Conservation (phyloP, 1,284 basidiomycete genomes). For the Fomes fomentarius region DNA sequence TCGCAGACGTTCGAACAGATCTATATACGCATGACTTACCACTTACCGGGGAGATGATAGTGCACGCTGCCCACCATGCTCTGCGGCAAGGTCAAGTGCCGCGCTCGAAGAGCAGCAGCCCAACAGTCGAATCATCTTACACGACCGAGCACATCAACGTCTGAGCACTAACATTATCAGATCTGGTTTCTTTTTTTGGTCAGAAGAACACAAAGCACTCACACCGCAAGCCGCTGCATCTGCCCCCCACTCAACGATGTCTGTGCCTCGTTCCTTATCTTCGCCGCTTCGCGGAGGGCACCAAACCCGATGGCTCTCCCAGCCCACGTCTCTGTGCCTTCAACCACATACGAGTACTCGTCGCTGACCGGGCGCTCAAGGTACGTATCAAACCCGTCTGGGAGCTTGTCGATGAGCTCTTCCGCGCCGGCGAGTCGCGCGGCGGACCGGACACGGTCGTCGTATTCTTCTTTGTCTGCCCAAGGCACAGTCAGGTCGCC, state of each 20-base stretch:
- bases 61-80: conserved; percentile 54
- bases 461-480: conserved; percentile 50
- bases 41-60: not conserved
- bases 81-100: conserved; percentile 71
- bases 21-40: conserved; percentile 37
- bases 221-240: conserved; percentile 71
- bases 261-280: conserved; percentile 37
- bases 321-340: conserved; percentile 62
- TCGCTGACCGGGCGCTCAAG: conserved; percentile 71
- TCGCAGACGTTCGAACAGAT: conserved; percentile 56
- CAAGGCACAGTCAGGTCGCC: conserved; percentile 65
- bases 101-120: conserved; percentile 75
- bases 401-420: conserved; percentile 61
- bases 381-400: conserved; percentile 70
- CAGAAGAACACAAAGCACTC: not conserved
- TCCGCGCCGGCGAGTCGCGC: conserved; percentile 71
- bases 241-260: conserved; percentile 70
- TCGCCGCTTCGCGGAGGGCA: conserved; percentile 47
- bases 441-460: conserved; percentile 61
- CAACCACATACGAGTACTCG: conserved; percentile 60
- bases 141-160: conserved; percentile 77
- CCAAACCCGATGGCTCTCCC: conserved; percentile 61
- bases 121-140: conserved; percentile 52
- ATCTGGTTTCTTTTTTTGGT: not conserved
- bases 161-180: conserved; percentile 38